Percentiles rank a stretch among this genome's conserved stretches.
Evolutionary conservation across 495 filamentous ascomycete genomes (phyloP).

Genomic region (Geoglossum glabrum): DNA sequence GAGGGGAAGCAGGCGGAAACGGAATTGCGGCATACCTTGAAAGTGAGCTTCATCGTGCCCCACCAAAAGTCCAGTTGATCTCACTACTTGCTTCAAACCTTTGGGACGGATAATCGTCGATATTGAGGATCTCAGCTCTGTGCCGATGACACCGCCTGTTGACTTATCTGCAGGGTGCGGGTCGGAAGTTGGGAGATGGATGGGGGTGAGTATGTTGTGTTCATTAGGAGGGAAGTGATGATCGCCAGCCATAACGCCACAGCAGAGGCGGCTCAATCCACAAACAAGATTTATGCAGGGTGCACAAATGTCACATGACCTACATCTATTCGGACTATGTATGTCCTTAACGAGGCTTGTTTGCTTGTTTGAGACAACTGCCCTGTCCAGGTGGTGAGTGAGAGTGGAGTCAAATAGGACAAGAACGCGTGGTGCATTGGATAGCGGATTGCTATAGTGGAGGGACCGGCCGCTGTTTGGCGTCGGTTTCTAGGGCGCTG

Average conservation of each 20-base stretch:
- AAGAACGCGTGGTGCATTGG: too few relatives aligned
- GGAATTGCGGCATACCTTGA: slow-evolving; percentile 38
- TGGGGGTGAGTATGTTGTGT: neutral
- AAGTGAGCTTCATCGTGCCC: slow-evolving; percentile 60
- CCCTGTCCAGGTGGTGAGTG: too few relatives aligned
- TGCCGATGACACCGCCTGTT: neutral
- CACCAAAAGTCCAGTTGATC: neutral
- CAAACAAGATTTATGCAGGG: neutral
- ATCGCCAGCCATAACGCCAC: neutral
- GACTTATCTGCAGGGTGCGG: neutral
- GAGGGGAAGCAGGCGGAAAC: slow-evolving; percentile 10
- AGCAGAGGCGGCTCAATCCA: neutral
- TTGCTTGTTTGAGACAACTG: too few relatives aligned
- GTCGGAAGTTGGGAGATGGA: neutral
- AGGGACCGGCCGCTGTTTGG: too few relatives aligned
- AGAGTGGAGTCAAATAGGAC: too few relatives aligned
- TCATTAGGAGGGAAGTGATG: neutral
- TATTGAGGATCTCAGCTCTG: neutral
- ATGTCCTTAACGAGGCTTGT: too few relatives aligned
- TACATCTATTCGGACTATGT: too few relatives aligned
- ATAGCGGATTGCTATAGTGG: too few relatives aligned
- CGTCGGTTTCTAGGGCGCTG: too few relatives aligned
- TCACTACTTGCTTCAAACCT: neutral
- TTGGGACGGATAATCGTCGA: neutral
- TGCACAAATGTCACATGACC: neutral